Evolutionary conservation across 257 asterid genomes (phyloP), one percentile per base, ranked within the genome.

Genomic region (Solanum medicagineum): DNA sequence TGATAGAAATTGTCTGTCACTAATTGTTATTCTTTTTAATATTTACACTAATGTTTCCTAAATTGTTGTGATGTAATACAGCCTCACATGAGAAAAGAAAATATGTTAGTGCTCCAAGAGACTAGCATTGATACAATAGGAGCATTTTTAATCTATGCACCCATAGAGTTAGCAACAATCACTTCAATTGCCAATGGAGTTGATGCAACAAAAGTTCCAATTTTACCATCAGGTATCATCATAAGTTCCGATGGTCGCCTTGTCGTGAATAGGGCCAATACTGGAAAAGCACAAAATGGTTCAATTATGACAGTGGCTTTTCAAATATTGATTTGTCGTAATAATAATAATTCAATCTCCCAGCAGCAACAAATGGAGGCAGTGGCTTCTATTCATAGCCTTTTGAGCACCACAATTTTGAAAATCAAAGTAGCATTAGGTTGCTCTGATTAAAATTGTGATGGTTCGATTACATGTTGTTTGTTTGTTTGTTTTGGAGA

Each of bases 151-250:
- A 85, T 94, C 73, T 92, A 94, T 63, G 91, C 94, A 5, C 93
- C 97, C 0, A 85, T 93, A 53, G 89, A 90, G 32, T 47, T 88
- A 55, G 51, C 85, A 44, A 51, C 86, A 5, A 49, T 94, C 42
- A 51, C 77, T 5, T 62, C 89, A 15, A 90, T 90, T 17, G 85
- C 92, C 0, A 87, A 77, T 55, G 94, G 95, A 5, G 92, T 51
- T 13, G 95, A 91, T 81, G 81, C 85, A 0, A 36, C 57, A 20
- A 81, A 49, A 26, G 66, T 89, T 63, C 88, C 93, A 0, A 88
- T 93, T 81, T 93, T 92, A 1, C 99, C 97, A 13, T 93, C 95
- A 0, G 97, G 97, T 6, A 92, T 89, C 7, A 62, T 92, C 36
- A 93, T 95, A 81, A 92, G 97, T 8, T 65, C 89, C 0, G 95